Evolutionary conservation across 768 basidiomycete species (phyloP).

Genomic region (Hemileccinum impolitum): DNA sequence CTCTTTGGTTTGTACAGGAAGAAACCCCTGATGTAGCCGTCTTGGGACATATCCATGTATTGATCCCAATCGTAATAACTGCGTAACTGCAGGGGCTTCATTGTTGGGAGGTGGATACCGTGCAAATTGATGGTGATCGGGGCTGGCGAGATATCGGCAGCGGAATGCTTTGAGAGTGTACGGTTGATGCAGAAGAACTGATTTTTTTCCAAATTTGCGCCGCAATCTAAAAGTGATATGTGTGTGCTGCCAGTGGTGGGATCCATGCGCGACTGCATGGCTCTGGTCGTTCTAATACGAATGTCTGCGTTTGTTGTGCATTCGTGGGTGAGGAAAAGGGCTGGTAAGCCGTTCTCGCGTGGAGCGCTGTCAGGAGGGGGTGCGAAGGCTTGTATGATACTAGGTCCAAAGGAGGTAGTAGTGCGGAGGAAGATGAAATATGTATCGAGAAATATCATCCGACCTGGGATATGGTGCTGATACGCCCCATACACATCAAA

Average conservation of each 20-base stretch:
- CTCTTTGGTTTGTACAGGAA: not conserved
- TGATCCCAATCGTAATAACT: no score
- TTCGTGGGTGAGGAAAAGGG: not conserved
- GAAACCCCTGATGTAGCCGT: not conserved
- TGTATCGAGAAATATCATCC: not conserved
- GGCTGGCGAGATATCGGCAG: not conserved
- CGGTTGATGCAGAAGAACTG: not conserved
- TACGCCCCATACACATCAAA: no score
- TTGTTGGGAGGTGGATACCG: not conserved
- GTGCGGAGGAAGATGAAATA: not conserved
- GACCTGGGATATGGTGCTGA: no score
- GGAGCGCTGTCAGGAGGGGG: not conserved
- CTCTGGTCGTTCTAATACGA: no score
- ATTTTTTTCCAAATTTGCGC: accelerated
- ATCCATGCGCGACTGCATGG: not conserved
- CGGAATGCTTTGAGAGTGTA: not conserved
- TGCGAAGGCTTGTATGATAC: not conserved
- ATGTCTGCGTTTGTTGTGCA: accelerated
- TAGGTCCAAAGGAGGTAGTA: no score
- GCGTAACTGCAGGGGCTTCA: not conserved
- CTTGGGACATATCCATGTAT: not conserved
- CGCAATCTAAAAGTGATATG: not conserved
- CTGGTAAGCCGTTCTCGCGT: not conserved
- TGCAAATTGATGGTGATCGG: not conserved
- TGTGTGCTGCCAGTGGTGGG: not conserved